Conservation (phyloP, 306 rosid genomes). For the Elaeagnus macrophylla region DNA sequence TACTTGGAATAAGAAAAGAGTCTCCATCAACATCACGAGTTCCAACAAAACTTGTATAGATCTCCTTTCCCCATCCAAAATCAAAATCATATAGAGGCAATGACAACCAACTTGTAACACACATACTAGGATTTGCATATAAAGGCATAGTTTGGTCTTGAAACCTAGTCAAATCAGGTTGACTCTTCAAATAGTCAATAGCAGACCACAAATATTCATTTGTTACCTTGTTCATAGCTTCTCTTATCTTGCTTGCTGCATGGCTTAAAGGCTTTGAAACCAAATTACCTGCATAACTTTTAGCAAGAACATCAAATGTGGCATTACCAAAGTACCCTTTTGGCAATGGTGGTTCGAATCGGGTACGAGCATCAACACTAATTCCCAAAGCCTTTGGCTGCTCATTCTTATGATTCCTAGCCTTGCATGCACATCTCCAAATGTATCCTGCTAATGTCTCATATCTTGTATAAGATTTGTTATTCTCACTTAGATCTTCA, state of each 20-base stretch:
- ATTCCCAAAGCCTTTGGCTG: slow-evolving; percentile 29
- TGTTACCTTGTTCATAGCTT: slow-evolving; percentile 11
- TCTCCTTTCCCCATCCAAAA: slow-evolving; percentile 49
- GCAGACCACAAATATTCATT: slow-evolving; percentile 13
- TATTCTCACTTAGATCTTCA: slow-evolving; percentile 1
- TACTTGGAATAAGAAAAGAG: slow-evolving; percentile 18
- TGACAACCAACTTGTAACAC: slow-evolving; percentile 33
- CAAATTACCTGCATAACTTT: slow-evolving; percentile 8
- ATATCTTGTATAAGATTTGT: slow-evolving; percentile 20
- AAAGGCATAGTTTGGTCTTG: not conserved
- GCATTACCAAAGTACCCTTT: slow-evolving; percentile 42
- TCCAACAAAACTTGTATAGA: slow-evolving; percentile 24
- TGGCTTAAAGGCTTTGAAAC: slow-evolving; percentile 1
- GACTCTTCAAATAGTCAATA: slow-evolving; percentile 3
- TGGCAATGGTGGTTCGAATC: slow-evolving; percentile 34
- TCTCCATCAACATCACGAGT: slow-evolving; percentile 28
- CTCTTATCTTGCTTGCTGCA: slow-evolving; percentile 17
- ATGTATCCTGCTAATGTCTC: slow-evolving; percentile 35
- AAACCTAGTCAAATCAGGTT: not conserved
- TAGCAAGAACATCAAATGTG: slow-evolving; percentile 19
- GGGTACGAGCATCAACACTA: slow-evolving; percentile 27
- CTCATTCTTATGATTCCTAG: slow-evolving; percentile 21
- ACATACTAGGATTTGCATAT: slow-evolving; percentile 28
- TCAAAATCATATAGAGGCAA: slow-evolving; percentile 33
- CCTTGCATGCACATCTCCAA: slow-evolving; percentile 46